These are phyloP conservation scores for Microcera coccophila DNA, from an alignment of 2,329 filamentous ascomycete genomes.

Conservation along the genomic window DNA sequence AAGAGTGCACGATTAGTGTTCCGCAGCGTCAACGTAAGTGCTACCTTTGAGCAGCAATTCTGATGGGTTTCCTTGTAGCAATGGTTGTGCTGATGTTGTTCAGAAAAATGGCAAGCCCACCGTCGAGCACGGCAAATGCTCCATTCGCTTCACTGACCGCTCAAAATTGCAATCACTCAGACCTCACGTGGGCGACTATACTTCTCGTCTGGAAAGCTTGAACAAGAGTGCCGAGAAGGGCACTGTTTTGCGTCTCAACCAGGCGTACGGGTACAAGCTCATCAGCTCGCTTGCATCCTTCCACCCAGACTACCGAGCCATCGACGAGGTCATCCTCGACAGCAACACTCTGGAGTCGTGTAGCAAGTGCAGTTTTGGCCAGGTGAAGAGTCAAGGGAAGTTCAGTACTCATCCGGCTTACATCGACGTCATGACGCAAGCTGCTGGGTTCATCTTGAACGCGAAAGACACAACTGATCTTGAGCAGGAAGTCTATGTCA, in stretches of 20 bases:
- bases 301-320: conserved; percentile 49
- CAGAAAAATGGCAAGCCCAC: no score
- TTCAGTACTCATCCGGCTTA: conserved; percentile 55
- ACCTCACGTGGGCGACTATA: no score
- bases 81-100: no score
- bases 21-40: no score
- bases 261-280: conserved; percentile 58
- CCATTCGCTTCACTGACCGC: no score
- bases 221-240: conserved; percentile 23
- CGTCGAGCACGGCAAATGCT: no score
- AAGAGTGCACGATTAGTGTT: conserved; percentile 11
- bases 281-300: conserved; percentile 55
- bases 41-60: no score
- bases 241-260: conserved; percentile 18
- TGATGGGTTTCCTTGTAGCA: no score
- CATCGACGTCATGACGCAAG: conserved; percentile 56
- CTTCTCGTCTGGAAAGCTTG: conserved; percentile 45
- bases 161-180: no score
- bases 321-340: conserved; percentile 54
- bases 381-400: conserved; percentile 44
- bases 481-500: conserved; percentile 57
- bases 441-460: conserved; percentile 60
- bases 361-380: conserved; percentile 39
- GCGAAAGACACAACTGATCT: conserved; percentile 44
- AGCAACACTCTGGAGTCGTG: conserved; percentile 20